phyloP scores from a whole-genome alignment of 805 yeast species.

The Hanseniaspora pseudoguilliermondii region DNA sequence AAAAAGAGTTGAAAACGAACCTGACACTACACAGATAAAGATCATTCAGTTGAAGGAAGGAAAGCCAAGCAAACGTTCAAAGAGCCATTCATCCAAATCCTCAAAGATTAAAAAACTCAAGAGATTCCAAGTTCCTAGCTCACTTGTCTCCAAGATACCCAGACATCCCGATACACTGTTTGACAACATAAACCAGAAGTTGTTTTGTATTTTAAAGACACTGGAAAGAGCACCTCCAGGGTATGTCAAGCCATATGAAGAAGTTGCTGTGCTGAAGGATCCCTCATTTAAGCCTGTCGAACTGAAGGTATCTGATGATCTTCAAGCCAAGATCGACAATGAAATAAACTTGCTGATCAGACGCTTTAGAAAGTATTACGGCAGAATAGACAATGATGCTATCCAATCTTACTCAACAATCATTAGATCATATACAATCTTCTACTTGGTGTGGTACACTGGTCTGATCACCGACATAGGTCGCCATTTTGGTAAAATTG shows the following conservation, averaged over 20 bases:
- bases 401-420: background rate
- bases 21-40: background rate
- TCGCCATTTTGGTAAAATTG: background rate
- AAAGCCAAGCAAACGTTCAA: background rate
- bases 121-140: background rate
- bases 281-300: background rate
- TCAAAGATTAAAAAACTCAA: background rate
- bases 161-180: background rate
- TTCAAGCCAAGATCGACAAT: background rate
- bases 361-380: background rate
- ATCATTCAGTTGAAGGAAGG: background rate
- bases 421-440: background rate
- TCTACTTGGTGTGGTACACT: slow-evolving; percentile 6
- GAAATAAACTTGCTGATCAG: background rate
- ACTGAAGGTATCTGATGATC: background rate
- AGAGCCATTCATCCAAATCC: background rate
- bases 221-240: background rate
- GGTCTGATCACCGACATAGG: background rate
- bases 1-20: background rate
- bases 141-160: background rate
- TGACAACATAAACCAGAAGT: slow-evolving; percentile 2
- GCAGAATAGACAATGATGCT: background rate
- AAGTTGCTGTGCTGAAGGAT: background rate
- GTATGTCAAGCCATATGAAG: background rate
- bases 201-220: background rate